A percentile compares a stretch with the other conserved stretches of the same genome.
phyloP scores from a whole-genome alignment of 108 stramenopile genomes.

The Cylindrotheca closterium region DNA sequence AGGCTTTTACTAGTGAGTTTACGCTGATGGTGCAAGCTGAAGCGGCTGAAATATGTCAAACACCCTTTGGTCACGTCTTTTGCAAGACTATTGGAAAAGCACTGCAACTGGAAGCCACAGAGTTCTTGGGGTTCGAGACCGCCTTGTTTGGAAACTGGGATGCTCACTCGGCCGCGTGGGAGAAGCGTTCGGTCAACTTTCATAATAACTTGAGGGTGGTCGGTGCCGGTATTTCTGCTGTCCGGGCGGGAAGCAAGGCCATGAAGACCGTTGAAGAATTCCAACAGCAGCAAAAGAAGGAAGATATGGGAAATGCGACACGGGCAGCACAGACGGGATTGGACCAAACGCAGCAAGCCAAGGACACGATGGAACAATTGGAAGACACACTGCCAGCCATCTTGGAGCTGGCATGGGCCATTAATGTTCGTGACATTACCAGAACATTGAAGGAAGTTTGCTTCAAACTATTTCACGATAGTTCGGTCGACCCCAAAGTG shows the following conservation, averaged over 20 bases:
- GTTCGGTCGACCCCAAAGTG: conserved; percentile 35
- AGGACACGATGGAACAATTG: conserved; percentile 65
- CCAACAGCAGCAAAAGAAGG: conserved; percentile 42
- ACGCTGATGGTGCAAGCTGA: conserved; percentile 55
- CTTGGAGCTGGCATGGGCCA: conserved; percentile 83
- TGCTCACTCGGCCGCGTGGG: conserved; percentile 60
- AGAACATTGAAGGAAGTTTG: conserved; percentile 73
- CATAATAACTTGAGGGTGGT: conserved; percentile 62
- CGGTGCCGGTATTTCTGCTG: conserved; percentile 70
- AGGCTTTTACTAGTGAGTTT: conserved; percentile 52
- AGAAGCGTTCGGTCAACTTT: conserved; percentile 47
- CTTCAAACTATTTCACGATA: conserved; percentile 78
- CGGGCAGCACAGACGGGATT: conserved; percentile 8
- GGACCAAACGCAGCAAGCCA: conserved; percentile 59
- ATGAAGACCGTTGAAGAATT: conserved; percentile 73
- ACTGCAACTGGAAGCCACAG: conserved; percentile 73
- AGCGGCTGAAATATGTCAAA: conserved; percentile 70
- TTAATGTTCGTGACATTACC: conserved; percentile 82
- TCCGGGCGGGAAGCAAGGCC: conserved; percentile 69
- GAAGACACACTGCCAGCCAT: conserved; percentile 84
- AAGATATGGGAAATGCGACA: conserved; percentile 28
- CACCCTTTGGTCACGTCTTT: conserved; percentile 76
- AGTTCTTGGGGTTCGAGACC: conserved; percentile 77
- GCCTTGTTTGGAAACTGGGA: conserved; percentile 56
- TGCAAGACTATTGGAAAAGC: conserved; percentile 76